A percentile compares a stretch with the other conserved stretches of the same genome.
Evolutionary conservation across 2,329 filamentous ascomycete species (phyloP).

Genomic region (Myriosclerotinia scirpicola): DNA sequence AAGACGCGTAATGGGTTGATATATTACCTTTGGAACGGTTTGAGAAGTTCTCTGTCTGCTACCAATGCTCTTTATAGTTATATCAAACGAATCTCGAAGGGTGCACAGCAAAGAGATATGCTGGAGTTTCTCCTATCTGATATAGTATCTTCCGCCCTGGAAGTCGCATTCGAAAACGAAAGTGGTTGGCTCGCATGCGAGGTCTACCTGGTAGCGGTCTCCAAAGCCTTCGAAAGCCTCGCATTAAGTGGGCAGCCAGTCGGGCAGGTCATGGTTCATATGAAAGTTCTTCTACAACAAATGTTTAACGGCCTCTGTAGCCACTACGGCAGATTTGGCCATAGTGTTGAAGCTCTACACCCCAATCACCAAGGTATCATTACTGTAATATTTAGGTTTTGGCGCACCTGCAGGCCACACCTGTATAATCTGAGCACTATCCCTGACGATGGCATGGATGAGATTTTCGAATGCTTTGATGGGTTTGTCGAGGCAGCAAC

Average conservation of each 20-base stretch:
- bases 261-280: conserved; percentile 22
- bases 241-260: conserved; percentile 23
- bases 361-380: conserved; percentile 30
- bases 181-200: conserved; percentile 33
- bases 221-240: conserved; percentile 19
- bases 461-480: conserved; percentile 12
- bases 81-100: conserved; percentile 29
- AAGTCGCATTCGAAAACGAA: conserved; percentile 31
- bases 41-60: conserved; percentile 32
- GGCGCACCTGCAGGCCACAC: conserved; percentile 30
- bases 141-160: conserved; percentile 34
- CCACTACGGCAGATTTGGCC: conserved; percentile 12
- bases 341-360: conserved; percentile 23
- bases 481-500: conserved; percentile 12
- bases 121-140: conserved; percentile 35
- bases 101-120: conserved; percentile 33
- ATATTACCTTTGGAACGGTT: conserved; percentile 37
- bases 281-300: conserved; percentile 33
- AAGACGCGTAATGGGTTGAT: conserved; percentile 34
- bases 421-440: conserved; percentile 1
- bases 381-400: conserved; percentile 32
- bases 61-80: conserved; percentile 26
- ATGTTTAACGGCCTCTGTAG: conserved; percentile 30
- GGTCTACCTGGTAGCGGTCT: conserved; percentile 33
- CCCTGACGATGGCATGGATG: background rate